Base-by-base conservation (phyloP, 2,329 filamentous ascomycete species). In the Mollisia scopiformis region DNA sequence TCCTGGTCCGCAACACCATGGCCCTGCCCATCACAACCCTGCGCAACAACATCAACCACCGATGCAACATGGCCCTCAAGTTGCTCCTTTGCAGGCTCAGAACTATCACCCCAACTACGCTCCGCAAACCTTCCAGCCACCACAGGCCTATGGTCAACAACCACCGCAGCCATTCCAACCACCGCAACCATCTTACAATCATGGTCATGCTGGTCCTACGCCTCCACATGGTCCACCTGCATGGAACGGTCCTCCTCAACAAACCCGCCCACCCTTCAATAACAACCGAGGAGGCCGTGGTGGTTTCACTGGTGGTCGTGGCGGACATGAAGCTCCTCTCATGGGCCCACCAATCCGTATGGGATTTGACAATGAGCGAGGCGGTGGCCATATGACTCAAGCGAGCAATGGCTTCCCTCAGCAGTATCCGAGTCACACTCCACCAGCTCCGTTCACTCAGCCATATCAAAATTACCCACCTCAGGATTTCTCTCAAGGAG, bases 61-160 rank as follows among this genome's bases (percentile, higher is more conserved):
- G 30, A 66, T 69, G 62, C 68, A 47, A 6, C 43, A 69, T 61
- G 65, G 69, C 49, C 71, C 73, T 51, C 66, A 71, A 51, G 64
- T 73, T 53, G 69, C 78, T 57, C 80, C 82, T 28, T 74, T 86
- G 33, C 78, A 83, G 53, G 74, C 81, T 31, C 77, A 80, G 62
- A 84, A 83, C 68, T 86, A 86, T 68, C 84, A 86, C 65, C 83
- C 83, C 33, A 85, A 83, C 72, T 87, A 85, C 69, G 79, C 83
- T 39, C 80, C 81, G 41, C 85, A 86, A 67, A 73, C 78, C 8
- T 87, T 86, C 61, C 73, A 81, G 55, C 75, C 65, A 55, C 74
- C 74, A 50, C 75, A 72, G 67, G 75, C 72, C 67, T 76, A 78
- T 64, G 76, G 69, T 49, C 72, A 73, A 41, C 68, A 71, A 55